Evolutionary conservation across 2,329 filamentous ascomycete species (phyloP).

Genomic region (Alternaria sp.): DNA sequence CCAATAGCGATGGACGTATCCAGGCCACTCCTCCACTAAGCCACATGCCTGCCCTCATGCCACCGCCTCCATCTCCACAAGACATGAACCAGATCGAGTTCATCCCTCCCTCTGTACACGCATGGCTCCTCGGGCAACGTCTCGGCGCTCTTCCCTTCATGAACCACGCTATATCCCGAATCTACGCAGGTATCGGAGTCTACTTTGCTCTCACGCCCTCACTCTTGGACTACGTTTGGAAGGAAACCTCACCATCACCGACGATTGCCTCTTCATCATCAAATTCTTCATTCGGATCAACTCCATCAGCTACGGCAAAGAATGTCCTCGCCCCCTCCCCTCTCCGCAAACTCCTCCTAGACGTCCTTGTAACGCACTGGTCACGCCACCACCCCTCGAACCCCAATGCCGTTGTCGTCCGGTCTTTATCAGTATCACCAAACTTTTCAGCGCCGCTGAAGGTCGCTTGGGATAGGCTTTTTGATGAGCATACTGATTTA

Average conservation of each 20-base stretch:
- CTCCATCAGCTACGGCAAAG: neutral
- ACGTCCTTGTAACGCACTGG: slow-evolving; percentile 23
- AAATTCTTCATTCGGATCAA: too few relatives aligned
- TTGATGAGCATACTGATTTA: slow-evolving; percentile 20
- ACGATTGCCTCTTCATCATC: neutral
- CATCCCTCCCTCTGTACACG: slow-evolving; percentile 20
- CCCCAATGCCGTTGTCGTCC: neutral
- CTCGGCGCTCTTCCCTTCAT: slow-evolving; percentile 23
- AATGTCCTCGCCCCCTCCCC: neutral
- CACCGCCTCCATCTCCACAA: neutral
- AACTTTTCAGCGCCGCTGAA: neutral
- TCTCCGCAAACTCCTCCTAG: slow-evolving; percentile 23
- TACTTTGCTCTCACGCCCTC: slow-evolving; percentile 21
- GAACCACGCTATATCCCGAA: slow-evolving; percentile 23
- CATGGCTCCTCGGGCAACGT: slow-evolving; percentile 28
- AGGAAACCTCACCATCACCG: neutral
- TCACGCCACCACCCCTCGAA: neutral
- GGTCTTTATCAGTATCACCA: slow-evolving; percentile 6
- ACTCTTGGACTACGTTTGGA: slow-evolving; percentile 24
- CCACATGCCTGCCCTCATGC: neutral
- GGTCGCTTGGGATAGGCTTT: slow-evolving; percentile 19
- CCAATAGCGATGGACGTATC: too few relatives aligned
- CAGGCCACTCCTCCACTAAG: neutral
- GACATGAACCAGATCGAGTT: neutral
- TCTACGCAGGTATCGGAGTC: slow-evolving; percentile 20